Conservation (phyloP, 2,329 filamentous ascomycete species). For the Huntiella bhutanensis region DNA sequence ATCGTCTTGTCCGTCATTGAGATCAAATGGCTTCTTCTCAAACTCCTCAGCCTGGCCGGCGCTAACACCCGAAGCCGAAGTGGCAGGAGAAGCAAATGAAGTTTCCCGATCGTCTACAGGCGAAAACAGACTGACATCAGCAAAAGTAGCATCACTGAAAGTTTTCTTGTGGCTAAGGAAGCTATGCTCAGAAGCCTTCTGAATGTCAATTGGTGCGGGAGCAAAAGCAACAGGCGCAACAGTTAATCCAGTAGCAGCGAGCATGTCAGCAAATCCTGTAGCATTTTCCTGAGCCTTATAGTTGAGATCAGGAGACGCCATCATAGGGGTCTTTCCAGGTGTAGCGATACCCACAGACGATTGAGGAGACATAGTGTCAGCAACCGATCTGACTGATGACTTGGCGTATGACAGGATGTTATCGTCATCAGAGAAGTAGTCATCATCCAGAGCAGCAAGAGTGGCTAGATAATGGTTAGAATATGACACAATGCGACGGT, state of each 20-base stretch:
- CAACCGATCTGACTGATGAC: background rate
- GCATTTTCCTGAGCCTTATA: background rate
- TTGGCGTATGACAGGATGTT: background rate
- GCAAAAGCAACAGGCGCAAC: background rate
- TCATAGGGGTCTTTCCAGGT: background rate
- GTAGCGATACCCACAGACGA: background rate
- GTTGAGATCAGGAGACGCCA: background rate
- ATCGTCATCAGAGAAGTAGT: constrained; percentile 2
- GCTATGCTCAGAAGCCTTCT: background rate
- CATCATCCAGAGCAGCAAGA: constrained; percentile 2
- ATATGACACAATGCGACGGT: background rate
- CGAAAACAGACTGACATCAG: constrained; percentile 6
- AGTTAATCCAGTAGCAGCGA: constrained; percentile 1
- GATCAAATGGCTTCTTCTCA: constrained; percentile 7
- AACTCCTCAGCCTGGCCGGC: background rate
- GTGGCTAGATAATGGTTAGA: background rate
- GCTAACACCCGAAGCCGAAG: constrained; percentile 5
- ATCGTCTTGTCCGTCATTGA: background rate
- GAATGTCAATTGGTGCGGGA: constrained; percentile 3
- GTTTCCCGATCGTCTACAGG: constrained; percentile 5
- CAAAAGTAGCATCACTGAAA: constrained; percentile 6
- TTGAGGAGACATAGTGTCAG: background rate
- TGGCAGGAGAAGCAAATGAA: constrained; percentile 11
- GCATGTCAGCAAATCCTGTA: background rate
- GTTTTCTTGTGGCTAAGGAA: constrained; percentile 10